Conservation (phyloP, 768 basidiomycete genomes). For the Termitomyces sp. region DNA sequence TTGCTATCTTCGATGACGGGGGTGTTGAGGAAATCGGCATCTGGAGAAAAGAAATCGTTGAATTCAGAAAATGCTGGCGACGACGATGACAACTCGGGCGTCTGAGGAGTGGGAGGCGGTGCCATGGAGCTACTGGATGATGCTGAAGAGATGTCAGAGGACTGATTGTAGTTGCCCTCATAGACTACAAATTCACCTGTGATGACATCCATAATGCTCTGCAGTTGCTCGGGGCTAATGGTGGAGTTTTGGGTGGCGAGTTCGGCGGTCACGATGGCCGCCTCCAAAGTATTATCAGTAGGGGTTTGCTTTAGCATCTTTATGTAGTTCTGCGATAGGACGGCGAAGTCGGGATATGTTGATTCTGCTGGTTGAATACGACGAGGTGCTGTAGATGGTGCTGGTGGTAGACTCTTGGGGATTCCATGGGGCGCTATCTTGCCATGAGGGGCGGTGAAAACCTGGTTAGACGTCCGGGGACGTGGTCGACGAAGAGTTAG, state of each 20-base stretch:
- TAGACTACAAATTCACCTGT: constrained; percentile 16
- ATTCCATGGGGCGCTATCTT: constrained; percentile 77
- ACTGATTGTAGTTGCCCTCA: not conserved
- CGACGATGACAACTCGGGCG: constrained; percentile 13
- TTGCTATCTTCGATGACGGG: constrained; percentile 23
- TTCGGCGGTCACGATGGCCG: constrained; percentile 24
- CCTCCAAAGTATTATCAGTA: constrained; percentile 27
- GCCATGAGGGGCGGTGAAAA: constrained; percentile 62
- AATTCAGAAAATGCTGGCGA: constrained; percentile 19
- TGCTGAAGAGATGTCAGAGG: not conserved
- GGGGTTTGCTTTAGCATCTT: constrained; percentile 59
- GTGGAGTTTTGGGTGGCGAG: constrained; percentile 18
- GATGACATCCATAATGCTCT: constrained; percentile 10
- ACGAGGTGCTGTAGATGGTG: constrained; percentile 54
- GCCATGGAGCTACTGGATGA: not conserved
- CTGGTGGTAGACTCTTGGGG: constrained; percentile 63
- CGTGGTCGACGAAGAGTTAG: constrained; percentile 49
- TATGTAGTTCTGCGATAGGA: constrained; percentile 58
- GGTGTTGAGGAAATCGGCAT: constrained; percentile 17
- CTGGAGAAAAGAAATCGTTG: constrained; percentile 23
- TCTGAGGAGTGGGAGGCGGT: constrained; percentile 13
- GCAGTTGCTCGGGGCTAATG: constrained; percentile 18
- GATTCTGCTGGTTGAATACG: constrained; percentile 28
- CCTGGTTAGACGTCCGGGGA: constrained; percentile 63
- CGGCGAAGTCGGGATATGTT: constrained; percentile 37